These are phyloP conservation scores for Actinomucor elegans DNA, from an alignment of 371 early-diverging fungal genomes.

Conservation along the genomic window DNA sequence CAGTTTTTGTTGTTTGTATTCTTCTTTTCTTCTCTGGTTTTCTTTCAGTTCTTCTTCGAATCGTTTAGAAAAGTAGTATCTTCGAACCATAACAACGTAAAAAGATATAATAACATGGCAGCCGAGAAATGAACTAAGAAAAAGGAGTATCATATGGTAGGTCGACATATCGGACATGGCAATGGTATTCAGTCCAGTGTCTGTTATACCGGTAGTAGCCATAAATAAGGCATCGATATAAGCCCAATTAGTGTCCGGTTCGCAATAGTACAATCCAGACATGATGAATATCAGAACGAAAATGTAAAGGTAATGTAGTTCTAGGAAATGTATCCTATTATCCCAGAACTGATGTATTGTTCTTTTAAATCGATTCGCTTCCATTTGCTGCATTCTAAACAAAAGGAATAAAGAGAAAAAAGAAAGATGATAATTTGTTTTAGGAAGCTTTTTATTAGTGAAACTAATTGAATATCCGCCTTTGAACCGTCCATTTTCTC, in stretches of 20 bases:
- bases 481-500: no score
- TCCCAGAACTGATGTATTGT: constrained; percentile 23
- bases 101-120: constrained; percentile 28
- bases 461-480: not conserved
- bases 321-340: constrained; percentile 30
- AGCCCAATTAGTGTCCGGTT: constrained; percentile 32
- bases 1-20: constrained; percentile 14
- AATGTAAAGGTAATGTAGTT: constrained; percentile 37
- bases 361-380: constrained; percentile 2
- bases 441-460: not conserved
- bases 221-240: constrained; percentile 39
- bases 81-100: constrained; percentile 37
- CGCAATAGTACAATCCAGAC: constrained; percentile 33
- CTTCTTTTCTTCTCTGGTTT: constrained; percentile 30
- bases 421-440: constrained; percentile 5
- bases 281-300: constrained; percentile 19
- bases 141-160: constrained; percentile 32
- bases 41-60: constrained; percentile 33
- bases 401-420: not conserved
- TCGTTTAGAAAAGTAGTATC: constrained; percentile 36
- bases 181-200: constrained; percentile 39
- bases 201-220: constrained; percentile 33
- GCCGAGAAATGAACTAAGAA: constrained; percentile 29
- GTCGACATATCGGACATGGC: constrained; percentile 33
- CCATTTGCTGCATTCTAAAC: constrained; percentile 6